These are phyloP conservation scores for Croton setiger DNA, from an alignment of 441 rosid species.

Conservation along the genomic window DNA sequence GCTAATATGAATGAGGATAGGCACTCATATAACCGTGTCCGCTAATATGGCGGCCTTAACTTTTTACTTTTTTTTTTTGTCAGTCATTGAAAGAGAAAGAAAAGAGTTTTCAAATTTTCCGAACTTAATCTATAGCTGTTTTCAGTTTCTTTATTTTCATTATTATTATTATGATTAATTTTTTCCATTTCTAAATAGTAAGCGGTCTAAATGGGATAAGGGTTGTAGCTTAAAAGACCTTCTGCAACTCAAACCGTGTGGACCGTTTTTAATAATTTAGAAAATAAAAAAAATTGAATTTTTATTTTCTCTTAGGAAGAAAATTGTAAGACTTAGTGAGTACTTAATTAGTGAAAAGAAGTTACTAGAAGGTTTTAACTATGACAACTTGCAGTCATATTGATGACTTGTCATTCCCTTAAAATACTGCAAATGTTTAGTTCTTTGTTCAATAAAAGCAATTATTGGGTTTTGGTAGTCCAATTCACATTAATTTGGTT, in stretches of 20 bases:
- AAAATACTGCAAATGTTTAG: slow-evolving; percentile 6
- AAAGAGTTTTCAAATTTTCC: background rate
- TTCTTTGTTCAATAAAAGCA: background rate
- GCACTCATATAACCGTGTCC: background rate
- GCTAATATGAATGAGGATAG: background rate
- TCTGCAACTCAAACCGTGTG: slow-evolving; percentile 34
- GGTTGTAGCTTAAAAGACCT: slow-evolving; percentile 8
- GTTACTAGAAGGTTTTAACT: slow-evolving; percentile 7
- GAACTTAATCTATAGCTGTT: slow-evolving; percentile 5
- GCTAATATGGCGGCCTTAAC: too few relatives aligned
- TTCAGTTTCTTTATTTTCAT: background rate
- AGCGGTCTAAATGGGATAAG: slow-evolving; percentile 30
- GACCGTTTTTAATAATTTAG: slow-evolving; percentile 27
- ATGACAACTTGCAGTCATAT: slow-evolving; percentile 19
- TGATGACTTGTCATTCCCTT: slow-evolving; percentile 17
- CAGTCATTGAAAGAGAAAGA: background rate
- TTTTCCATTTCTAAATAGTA: background rate
- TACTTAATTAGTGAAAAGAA: background rate
- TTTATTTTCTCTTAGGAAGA: background rate
- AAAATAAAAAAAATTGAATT: too few relatives aligned
- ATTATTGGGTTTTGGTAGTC: background rate
- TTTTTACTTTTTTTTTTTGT: background rate
- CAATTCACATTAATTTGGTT: slow-evolving; percentile 28
- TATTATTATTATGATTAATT: too few relatives aligned
- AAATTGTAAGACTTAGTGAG: background rate